phyloP scores from a whole-genome alignment of 129 eudicot species.

The Chrysanthemum seticuspe region DNA sequence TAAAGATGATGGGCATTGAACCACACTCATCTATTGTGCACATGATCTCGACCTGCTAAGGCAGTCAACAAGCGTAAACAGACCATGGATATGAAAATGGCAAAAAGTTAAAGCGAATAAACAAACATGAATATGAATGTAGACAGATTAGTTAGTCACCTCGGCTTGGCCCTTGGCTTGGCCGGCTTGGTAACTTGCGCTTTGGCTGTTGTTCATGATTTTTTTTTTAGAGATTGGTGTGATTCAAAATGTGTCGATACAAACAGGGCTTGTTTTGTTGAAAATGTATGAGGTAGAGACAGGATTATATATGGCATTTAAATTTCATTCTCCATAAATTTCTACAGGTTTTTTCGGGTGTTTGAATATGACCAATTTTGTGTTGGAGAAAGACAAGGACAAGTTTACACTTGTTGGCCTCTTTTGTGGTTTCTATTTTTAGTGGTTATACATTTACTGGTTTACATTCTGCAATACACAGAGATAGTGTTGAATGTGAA shows the following conservation, averaged over 20 bases:
- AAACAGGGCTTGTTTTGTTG: constrained; percentile 22
- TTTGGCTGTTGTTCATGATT: constrained; percentile 41
- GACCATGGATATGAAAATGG: not conserved
- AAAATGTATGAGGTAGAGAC: constrained; percentile 12
- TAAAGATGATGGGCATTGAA: too few relatives aligned
- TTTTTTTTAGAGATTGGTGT: constrained; percentile 18
- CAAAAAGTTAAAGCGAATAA: not conserved
- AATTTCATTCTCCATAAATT: constrained; percentile 21
- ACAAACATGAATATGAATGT: not conserved
- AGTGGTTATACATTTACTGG: too few relatives aligned
- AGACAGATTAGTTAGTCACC: constrained; percentile 26
- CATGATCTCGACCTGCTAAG: not conserved
- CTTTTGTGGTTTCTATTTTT: constrained; percentile 11
- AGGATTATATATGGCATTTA: constrained; percentile 25
- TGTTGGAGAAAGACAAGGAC: constrained; percentile 22
- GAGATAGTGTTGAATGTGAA: not conserved
- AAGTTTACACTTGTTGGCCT: constrained; percentile 9
- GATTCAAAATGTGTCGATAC: constrained; percentile 13
- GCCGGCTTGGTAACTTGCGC: constrained; percentile 52
- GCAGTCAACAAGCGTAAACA: not conserved
- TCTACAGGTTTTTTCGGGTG: constrained; percentile 18
- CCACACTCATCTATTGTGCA: not conserved
- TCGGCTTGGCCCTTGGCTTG: constrained; percentile 63
- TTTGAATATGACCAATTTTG: constrained; percentile 18
- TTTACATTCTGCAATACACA: too few relatives aligned